Evolutionary conservation across 768 basidiomycete genomes (phyloP).

Genomic region (Mycena leptocephala): DNA sequence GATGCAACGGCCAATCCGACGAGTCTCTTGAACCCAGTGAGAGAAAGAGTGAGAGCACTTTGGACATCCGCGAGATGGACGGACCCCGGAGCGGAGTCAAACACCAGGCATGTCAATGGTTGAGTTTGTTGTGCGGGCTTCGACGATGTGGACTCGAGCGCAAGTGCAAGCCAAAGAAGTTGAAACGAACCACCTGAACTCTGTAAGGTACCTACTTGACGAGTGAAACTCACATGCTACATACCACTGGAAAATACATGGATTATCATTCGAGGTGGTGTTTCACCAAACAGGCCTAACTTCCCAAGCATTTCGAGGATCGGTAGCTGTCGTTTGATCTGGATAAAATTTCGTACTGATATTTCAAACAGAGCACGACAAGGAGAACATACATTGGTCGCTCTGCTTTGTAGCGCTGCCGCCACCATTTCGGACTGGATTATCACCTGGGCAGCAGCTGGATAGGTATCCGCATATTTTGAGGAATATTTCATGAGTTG

Average conservation of each 20-base stretch:
- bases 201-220: background rate
- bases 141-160: background rate
- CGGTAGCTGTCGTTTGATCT: too few relatives aligned
- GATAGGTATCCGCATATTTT: background rate
- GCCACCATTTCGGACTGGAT: background rate
- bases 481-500: conserved; percentile 3
- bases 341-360: too few relatives aligned
- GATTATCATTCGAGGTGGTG: background rate
- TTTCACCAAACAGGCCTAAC: background rate
- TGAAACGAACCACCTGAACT: background rate
- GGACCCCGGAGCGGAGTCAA: conserved; percentile 8
- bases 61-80: background rate
- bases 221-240: background rate
- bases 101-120: background rate
- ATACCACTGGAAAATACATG: conserved; percentile 18
- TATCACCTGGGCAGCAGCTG: background rate
- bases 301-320: background rate
- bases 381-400: background rate
- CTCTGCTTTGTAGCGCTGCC: background rate
- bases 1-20: background rate
- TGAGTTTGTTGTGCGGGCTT: background rate
- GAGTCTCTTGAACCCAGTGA: background rate
- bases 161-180: conserved; percentile 12
- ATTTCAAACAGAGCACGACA: background rate
- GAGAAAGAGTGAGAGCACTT: background rate